Evolutionary conservation across 208 protist species (phyloP).

Genomic region (Crithidia sp.): DNA sequence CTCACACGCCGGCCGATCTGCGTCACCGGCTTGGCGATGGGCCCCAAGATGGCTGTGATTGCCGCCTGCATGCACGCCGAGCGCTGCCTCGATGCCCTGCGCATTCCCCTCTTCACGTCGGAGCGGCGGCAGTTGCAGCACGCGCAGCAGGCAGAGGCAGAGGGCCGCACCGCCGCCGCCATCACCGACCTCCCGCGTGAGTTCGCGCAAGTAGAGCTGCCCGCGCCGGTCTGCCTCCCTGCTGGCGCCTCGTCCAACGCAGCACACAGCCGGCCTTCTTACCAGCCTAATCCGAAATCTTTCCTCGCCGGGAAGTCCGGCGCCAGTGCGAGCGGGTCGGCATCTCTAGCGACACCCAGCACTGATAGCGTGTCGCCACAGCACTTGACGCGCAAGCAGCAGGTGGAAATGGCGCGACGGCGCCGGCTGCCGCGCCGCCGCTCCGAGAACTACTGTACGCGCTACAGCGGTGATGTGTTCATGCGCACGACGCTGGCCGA

Average conservation of each 20-base stretch:
- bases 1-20: constrained; percentile 35
- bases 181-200: constrained; percentile 39
- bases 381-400: background rate
- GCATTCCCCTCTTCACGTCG: constrained; percentile 69
- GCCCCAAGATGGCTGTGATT: constrained; percentile 48
- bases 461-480: constrained; percentile 54
- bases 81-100: constrained; percentile 70
- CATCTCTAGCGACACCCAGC: too few relatives aligned
- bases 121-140: constrained; percentile 32
- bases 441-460: constrained; percentile 15
- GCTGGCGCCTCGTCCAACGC: background rate
- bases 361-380: background rate
- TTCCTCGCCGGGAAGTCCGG: too few relatives aligned
- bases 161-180: constrained; percentile 59
- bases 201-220: constrained; percentile 36
- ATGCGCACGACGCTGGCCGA: constrained; percentile 38
- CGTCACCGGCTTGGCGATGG: constrained; percentile 34
- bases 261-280: background rate
- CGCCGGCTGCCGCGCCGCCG: background rate
- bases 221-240: constrained; percentile 36
- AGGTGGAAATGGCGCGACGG: background rate
- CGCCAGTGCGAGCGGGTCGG: too few relatives aligned
- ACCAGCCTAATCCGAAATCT: background rate
- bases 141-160: constrained; percentile 50
- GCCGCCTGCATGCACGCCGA: constrained; percentile 93